phyloP scores from a whole-genome alignment of 73 alveolate genomes.

The Loxodes magnus region DNA sequence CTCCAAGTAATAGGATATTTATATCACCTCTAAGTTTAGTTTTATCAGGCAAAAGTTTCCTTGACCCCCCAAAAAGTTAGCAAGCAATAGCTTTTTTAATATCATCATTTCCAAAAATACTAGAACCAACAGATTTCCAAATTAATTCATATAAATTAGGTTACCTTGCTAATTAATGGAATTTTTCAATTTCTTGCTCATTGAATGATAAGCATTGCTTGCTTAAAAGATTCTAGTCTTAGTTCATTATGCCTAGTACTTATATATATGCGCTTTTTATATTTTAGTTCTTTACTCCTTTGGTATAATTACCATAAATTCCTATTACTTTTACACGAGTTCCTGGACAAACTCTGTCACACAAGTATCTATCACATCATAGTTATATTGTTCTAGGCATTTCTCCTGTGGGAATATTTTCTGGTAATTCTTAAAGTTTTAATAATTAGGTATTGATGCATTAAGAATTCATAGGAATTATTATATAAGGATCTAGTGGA shows the following conservation, averaged over 20 bases:
- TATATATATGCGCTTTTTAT: conserved; percentile 51
- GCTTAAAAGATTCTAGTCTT: conserved; percentile 42
- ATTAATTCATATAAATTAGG: conserved; percentile 77
- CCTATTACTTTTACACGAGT: conserved; percentile 90
- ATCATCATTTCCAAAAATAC: conserved; percentile 89
- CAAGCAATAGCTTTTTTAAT: conserved; percentile 94
- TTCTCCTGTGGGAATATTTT: conserved; percentile 97
- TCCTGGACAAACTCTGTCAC: conserved; percentile 93
- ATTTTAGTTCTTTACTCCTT: conserved; percentile 41
- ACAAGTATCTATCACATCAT: conserved; percentile 82
- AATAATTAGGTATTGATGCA: conserved; percentile 83
- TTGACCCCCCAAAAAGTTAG: conserved; percentile 96
- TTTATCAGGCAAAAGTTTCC: conserved; percentile 95
- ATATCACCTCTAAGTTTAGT: conserved; percentile 99
- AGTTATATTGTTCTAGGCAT: conserved; percentile 94
- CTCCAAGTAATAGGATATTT: conserved; percentile 97
- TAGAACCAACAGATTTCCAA: conserved; percentile 87
- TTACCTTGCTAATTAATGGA: conserved; percentile 68
- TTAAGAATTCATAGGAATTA: conserved; percentile 77
- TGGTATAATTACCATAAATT: conserved; percentile 65
- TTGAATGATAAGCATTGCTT: conserved; percentile 43
- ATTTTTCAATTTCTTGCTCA: conserved; percentile 75
- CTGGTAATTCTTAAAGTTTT: conserved; percentile 97
- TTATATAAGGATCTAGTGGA: conserved; percentile 79
- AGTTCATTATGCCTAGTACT: conserved; percentile 65